These are phyloP conservation scores for Bauhinia variegata DNA, from an alignment of 306 rosid species.

Conservation along the genomic window DNA sequence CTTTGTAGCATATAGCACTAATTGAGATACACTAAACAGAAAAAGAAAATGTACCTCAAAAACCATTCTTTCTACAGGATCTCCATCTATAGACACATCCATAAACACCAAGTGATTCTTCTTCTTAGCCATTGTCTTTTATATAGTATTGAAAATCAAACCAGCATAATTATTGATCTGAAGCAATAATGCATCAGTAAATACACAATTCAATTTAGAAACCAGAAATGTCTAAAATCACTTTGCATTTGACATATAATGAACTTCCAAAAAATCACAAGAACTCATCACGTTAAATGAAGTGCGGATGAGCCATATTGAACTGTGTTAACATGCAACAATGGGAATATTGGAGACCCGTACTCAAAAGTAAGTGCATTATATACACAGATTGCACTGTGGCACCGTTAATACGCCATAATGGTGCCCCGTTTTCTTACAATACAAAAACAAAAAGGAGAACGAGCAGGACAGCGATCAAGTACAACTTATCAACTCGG, in stretches of 20 bases:
- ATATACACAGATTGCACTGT: neutral
- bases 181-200: slow-evolving; percentile 24
- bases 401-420: neutral
- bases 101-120: slow-evolving; percentile 70
- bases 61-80: slow-evolving; percentile 80
- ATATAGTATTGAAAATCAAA: slow-evolving; percentile 36
- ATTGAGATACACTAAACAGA: neutral
- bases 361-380: neutral
- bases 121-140: slow-evolving; percentile 70
- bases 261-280: neutral
- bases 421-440: neutral
- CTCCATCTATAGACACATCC: slow-evolving; percentile 92
- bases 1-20: neutral
- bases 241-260: neutral
- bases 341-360: neutral
- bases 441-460: neutral
- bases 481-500: neutral
- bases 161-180: slow-evolving; percentile 40
- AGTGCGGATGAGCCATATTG: neutral
- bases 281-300: neutral
- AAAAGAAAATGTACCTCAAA: slow-evolving; percentile 66
- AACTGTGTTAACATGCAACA: neutral
- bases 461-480: neutral
- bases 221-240: neutral
- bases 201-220: slow-evolving; percentile 6